Percentiles rank a stretch among this genome's conserved stretches.
phyloP scores from a whole-genome alignment of 345 rosid species.

The Lenwebbia sp. region DNA sequence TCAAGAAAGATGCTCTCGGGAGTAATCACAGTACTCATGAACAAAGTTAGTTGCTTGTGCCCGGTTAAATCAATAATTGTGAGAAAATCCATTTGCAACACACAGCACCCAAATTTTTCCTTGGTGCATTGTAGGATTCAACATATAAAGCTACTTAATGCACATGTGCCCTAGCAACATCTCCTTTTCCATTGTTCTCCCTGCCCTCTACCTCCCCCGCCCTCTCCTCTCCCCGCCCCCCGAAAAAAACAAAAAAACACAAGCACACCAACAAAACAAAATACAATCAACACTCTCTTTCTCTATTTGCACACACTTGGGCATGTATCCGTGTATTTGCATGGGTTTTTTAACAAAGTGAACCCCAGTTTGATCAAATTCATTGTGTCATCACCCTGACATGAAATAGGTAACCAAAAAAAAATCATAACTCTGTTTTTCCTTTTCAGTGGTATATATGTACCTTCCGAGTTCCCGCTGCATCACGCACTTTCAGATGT shows the following conservation, averaged over 20 bases:
- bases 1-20: background rate
- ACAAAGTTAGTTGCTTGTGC: background rate
- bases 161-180: background rate
- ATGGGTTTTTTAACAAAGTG: background rate
- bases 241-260: background rate
- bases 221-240: background rate
- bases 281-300: background rate
- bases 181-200: background rate
- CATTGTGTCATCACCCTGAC: background rate
- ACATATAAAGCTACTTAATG: background rate
- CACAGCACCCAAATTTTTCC: background rate
- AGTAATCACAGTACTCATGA: background rate
- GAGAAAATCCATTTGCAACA: background rate
- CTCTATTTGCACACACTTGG: background rate
- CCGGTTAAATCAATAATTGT: background rate
- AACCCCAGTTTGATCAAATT: background rate
- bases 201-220: background rate
- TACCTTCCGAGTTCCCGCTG: constrained; percentile 76
- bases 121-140: background rate
- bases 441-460: background rate
- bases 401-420: background rate
- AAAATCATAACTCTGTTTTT: background rate
- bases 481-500: constrained; percentile 82
- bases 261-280: background rate
- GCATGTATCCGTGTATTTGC: background rate